These are phyloP conservation scores for Hygrocybe punicea DNA, from an alignment of 768 basidiomycete genomes.

Conservation along the genomic window DNA sequence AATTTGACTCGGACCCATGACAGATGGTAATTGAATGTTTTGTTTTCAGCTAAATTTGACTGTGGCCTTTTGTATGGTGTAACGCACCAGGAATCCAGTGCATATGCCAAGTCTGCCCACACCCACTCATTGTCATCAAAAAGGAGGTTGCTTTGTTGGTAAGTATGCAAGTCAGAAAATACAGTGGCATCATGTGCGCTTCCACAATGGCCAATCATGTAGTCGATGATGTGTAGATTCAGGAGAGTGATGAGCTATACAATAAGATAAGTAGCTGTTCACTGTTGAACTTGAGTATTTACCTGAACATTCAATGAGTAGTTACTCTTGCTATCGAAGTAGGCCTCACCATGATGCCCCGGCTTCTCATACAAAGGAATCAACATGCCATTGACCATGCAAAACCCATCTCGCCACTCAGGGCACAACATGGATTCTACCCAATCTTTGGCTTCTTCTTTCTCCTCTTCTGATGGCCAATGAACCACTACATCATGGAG, in stretches of 20 bases:
- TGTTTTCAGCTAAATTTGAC: constrained; percentile 19
- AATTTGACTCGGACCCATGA: constrained; percentile 26
- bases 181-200: constrained; percentile 28
- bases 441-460: constrained; percentile 25
- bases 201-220: constrained; percentile 25
- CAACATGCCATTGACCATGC: constrained; percentile 33
- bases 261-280: not conserved
- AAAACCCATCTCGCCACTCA: constrained; percentile 29
- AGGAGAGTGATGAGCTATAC: constrained; percentile 24
- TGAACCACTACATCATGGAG: constrained; percentile 17
- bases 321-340: constrained; percentile 31
- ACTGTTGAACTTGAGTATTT: constrained; percentile 1
- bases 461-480: constrained; percentile 18
- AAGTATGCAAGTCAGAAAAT: constrained; percentile 13
- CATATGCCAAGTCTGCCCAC: constrained; percentile 33
- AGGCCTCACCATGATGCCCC: constrained; percentile 33
- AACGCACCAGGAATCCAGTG: constrained; percentile 26
- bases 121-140: constrained; percentile 18
- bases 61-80: constrained; percentile 32
- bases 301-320: constrained; percentile 34
- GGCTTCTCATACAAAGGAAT: constrained; percentile 31
- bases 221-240: constrained; percentile 29
- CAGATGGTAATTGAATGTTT: constrained; percentile 28
- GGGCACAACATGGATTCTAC: constrained; percentile 15
- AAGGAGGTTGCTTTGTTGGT: constrained; percentile 10